phyloP scores from a whole-genome alignment of 1,139 yeast genomes.

The Blastobotrys petasosporus region DNA sequence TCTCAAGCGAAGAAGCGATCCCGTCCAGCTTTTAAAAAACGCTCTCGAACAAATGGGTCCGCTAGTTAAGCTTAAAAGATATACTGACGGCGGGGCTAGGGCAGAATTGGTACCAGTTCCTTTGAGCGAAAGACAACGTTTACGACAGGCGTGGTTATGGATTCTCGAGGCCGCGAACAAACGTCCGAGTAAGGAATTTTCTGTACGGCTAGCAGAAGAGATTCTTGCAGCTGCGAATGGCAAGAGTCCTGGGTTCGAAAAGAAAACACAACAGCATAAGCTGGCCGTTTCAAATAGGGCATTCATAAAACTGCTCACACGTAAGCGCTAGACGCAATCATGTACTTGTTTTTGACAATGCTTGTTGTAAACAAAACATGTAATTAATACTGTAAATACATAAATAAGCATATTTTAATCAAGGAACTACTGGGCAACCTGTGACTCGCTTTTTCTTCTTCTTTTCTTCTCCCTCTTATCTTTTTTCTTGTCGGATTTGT shows the following conservation, averaged over 20 bases:
- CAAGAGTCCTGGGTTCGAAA: conserved; percentile 76
- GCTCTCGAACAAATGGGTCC: conserved; percentile 84
- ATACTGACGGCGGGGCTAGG: conserved; percentile 82
- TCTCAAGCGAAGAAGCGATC: conserved; percentile 65
- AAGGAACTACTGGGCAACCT: background rate
- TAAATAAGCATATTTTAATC: background rate
- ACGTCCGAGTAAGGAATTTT: conserved; percentile 71
- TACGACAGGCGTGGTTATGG: conserved; percentile 85
- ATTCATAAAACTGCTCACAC: conserved; percentile 29
- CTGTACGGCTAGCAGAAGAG: conserved; percentile 90
- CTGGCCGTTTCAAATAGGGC: conserved; percentile 54
- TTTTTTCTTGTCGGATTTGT: conserved; percentile 12
- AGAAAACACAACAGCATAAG: conserved; percentile 77
- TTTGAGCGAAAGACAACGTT: conserved; percentile 71
- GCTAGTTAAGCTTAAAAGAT: conserved; percentile 67
- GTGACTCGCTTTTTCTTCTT: conserved; percentile 20
- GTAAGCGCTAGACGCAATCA: conserved; percentile 9
- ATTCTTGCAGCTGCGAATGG: conserved; percentile 72
- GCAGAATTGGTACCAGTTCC: conserved; percentile 78
- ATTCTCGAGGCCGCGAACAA: conserved; percentile 76
- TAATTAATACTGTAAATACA: background rate
- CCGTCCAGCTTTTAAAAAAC: conserved; percentile 65
- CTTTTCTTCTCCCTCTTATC: conserved; percentile 24
- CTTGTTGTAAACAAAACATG: background rate
- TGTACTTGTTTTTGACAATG: background rate